These are phyloP conservation scores for Ichthyophonus hoferi DNA, from an alignment of 208 protist genomes.

Conservation along the genomic window DNA sequence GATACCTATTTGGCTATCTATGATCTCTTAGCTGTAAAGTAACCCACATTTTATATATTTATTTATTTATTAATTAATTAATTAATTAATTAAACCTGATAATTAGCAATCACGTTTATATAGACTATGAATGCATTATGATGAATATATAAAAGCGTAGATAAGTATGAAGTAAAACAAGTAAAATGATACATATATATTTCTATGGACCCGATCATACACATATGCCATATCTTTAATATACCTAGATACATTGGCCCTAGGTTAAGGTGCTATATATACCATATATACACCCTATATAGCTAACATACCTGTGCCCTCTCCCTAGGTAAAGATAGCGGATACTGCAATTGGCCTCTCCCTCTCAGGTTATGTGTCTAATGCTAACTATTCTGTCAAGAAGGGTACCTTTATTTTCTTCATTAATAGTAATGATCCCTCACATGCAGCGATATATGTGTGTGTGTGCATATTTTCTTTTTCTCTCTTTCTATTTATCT, in stretches of 20 bases:
- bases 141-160: background rate
- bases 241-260: background rate
- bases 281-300: too few species aligned
- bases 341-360: conserved; percentile 19
- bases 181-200: background rate
- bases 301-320: too few species aligned
- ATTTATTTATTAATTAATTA: background rate
- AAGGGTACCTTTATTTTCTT: conserved; percentile 72
- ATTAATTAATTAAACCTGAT: background rate
- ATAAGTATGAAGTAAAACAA: background rate
- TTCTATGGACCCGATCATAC: background rate
- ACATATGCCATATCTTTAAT: background rate
- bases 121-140: background rate
- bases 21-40: too few species aligned
- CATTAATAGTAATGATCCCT: conserved; percentile 60
- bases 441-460: background rate
- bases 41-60: too few species aligned
- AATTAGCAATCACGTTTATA: background rate
- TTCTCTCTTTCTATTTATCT: background rate
- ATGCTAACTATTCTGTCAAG: conserved; percentile 69
- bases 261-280: too few species aligned
- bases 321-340: conserved; percentile 45
- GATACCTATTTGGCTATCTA: too few species aligned
- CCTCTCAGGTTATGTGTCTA: conserved; percentile 56
- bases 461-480: background rate